Base-by-base conservation (phyloP, 352 stramenopile species). In the Phytophthora multivora region DNA sequence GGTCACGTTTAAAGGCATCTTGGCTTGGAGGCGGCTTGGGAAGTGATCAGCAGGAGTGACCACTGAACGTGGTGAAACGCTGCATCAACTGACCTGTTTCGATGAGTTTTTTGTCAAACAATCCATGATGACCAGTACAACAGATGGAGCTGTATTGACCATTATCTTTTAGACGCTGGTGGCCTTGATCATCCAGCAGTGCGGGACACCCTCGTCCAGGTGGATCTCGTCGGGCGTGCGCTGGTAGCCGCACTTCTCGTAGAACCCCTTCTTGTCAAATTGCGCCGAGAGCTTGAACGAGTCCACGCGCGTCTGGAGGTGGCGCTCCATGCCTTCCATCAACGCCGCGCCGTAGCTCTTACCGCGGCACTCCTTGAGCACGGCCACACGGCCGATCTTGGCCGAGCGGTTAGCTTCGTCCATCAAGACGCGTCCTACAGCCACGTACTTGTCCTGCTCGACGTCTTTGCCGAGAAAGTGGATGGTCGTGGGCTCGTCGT, bases 381-480 rank as follows among this genome's bases (percentile, higher is more conserved):
- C 77, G 1, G 72, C 79, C 11, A 90, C 77, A 6, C 81, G 79
- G 0, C 81, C 75, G 35, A 90, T 71, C 51, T 81, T 84, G 54
- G 72, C 79, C 46, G 73, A 78, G 51, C 65, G 67, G 26, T 41
- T 33, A 5, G 48, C 33, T 0, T 62, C 28, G 36, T 79, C 69
- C 23, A 88, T 45, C 28, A 88, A 35, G 25, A 69, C 68, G 19
- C 80, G 77, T 5, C 73, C 78, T 9, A 82, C 77, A 1, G 80
- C 78, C 18, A 87, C 72, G 51, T 71, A 79, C 66, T 81, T 80
- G 63, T 75, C 66, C 51, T 77, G 46, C 40, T 88, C 76, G 21
- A 71, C 38, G 50, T 88, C 75, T 30, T 76, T 79, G 49, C 73
- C 80, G n/a, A 89, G 5, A 36, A 89, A 86, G 47, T 88, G 75